A percentile compares a stretch with the other conserved stretches of the same genome.
phyloP scores from a whole-genome alignment of 352 stramenopile species.

The Phytophthora meadii region DNA sequence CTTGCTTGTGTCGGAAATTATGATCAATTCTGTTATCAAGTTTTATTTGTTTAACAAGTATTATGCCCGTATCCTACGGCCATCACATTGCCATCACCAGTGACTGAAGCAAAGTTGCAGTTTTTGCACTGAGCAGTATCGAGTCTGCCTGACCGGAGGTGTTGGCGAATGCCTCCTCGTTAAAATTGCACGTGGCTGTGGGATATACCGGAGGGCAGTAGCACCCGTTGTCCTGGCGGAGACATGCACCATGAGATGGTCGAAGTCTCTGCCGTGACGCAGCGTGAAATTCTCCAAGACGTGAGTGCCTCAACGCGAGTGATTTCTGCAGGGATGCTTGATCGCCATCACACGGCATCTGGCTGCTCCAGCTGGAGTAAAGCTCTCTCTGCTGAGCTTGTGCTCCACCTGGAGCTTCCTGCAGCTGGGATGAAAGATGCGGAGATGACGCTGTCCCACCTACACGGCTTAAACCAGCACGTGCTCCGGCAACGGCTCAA shows the following conservation, averaged over 20 bases:
- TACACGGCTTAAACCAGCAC: slow-evolving; percentile 22
- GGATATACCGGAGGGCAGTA: slow-evolving; percentile 6
- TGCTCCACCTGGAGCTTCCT: slow-evolving; percentile 25
- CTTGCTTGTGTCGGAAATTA: not conserved
- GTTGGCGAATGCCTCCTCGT: slow-evolving; percentile 1
- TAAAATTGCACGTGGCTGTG: slow-evolving; percentile 14
- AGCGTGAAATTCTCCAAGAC: slow-evolving; percentile 11
- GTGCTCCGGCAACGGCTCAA: slow-evolving; percentile 8
- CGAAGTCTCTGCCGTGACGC: slow-evolving; percentile 9
- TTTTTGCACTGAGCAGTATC: slow-evolving; percentile 30
- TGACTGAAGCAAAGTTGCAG: slow-evolving; percentile 11
- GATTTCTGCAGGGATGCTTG: slow-evolving; percentile 14
- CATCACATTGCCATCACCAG: slow-evolving; percentile 28
- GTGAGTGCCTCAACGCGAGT: slow-evolving; percentile 2
- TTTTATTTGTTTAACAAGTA: slow-evolving; percentile 2
- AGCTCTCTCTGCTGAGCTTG: slow-evolving; percentile 22
- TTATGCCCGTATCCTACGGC: slow-evolving; percentile 32
- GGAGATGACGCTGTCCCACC: slow-evolving; percentile 25
- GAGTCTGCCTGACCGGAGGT: slow-evolving; percentile 23
- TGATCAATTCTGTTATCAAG: not conserved
- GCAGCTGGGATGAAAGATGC: slow-evolving; percentile 31
- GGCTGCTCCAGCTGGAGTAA: slow-evolving; percentile 20
- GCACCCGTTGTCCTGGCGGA: slow-evolving; percentile 1
- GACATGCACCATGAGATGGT: slow-evolving; percentile 2
- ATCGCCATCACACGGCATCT: slow-evolving; percentile 15